Conservation (phyloP, 2,329 filamentous ascomycete species). For the Endothia cerciana region DNA sequence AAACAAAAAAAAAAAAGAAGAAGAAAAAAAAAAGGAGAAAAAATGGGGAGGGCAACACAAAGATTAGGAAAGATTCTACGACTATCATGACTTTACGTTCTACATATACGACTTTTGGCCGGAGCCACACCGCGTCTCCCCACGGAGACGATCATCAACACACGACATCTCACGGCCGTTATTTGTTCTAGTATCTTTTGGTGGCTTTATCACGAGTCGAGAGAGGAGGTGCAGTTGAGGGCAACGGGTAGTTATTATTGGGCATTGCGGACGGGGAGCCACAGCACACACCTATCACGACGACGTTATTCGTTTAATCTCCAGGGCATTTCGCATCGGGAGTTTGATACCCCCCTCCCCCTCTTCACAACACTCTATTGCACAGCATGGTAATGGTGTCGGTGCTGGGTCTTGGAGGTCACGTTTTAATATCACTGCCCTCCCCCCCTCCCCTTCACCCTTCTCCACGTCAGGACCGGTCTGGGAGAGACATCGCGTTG, state of each 20-base stretch:
- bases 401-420: background rate
- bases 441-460: background rate
- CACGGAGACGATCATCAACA: background rate
- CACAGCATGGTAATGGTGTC: background rate
- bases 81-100: constrained; percentile 28
- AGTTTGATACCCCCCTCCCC: constrained; percentile 22
- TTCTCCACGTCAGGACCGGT: background rate
- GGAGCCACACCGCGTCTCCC: constrained; percentile 2
- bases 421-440: constrained; percentile 1
- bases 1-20: constrained; percentile 1
- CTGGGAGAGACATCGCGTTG: background rate
- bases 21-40: background rate
- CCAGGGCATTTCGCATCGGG: constrained; percentile 14
- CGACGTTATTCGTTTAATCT: constrained; percentile 20
- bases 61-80: constrained; percentile 13
- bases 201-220: background rate
- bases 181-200: background rate
- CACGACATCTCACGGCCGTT: background rate
- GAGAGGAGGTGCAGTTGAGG: background rate
- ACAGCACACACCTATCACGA: constrained; percentile 10
- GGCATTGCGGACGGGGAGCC: constrained; percentile 7
- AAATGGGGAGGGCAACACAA: constrained; percentile 24
- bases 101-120: constrained; percentile 15
- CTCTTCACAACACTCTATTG: background rate
- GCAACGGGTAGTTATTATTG: constrained; percentile 7